Conservation (phyloP, 2,329 filamentous ascomycete genomes). For the Scleromitrula shiraiana region DNA sequence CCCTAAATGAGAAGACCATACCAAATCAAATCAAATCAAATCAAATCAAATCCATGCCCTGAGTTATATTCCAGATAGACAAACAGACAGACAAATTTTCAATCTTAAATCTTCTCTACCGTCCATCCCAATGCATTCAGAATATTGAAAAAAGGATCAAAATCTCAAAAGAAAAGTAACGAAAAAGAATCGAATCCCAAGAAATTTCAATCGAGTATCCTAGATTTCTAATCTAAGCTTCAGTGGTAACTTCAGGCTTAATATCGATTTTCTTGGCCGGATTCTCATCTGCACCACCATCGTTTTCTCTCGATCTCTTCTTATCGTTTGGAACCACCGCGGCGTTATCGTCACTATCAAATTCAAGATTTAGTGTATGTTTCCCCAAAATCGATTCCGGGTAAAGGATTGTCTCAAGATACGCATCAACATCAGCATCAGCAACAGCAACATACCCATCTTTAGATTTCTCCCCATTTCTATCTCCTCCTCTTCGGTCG, state of each 20-base stretch:
- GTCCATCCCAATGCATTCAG: too few relatives aligned
- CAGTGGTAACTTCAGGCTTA: constrained; percentile 21
- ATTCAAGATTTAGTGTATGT: too few relatives aligned
- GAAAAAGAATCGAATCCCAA: constrained; percentile 4
- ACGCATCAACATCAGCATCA: too few relatives aligned
- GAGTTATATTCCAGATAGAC: too few relatives aligned
- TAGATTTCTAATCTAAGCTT: constrained; percentile 23
- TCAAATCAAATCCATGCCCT: constrained; percentile 2
- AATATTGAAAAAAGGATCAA: not conserved
- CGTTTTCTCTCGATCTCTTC: constrained; percentile 35
- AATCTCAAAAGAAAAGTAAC: constrained; percentile 6
- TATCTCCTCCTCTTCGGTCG: constrained; percentile 31
- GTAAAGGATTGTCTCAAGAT: too few relatives aligned
- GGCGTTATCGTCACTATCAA: constrained; percentile 13
- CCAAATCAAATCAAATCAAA: too few relatives aligned
- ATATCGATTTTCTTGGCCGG: constrained; percentile 55
- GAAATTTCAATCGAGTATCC: too few relatives aligned
- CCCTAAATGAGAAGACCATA: too few relatives aligned
- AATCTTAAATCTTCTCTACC: too few relatives aligned
- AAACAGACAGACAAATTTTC: too few relatives aligned
- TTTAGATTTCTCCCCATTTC: constrained; percentile 28
- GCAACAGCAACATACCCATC: constrained; percentile 24
- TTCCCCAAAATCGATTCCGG: too few relatives aligned
- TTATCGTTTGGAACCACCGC: constrained; percentile 16
- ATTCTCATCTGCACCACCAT: constrained; percentile 39